Conservation (phyloP, 2,329 filamentous ascomycete species). For the Coniella lustricola region DNA sequence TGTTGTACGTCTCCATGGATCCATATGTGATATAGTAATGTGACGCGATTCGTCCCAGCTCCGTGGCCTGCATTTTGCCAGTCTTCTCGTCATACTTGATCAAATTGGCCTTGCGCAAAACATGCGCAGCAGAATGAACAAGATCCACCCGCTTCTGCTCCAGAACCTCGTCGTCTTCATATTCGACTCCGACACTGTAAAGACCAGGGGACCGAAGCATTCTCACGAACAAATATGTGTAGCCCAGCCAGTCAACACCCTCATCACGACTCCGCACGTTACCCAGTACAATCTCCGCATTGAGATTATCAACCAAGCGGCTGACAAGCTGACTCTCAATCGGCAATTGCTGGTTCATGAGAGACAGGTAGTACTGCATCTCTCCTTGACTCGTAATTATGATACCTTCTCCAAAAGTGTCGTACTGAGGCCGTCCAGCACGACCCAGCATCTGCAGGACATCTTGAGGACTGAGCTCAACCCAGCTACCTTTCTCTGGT, state of each 20-base stretch:
- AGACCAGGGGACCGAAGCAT: constrained; percentile 94
- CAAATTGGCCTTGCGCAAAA: constrained; percentile 80
- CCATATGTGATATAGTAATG: constrained; percentile 97
- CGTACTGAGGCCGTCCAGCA: constrained; percentile 91
- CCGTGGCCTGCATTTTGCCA: constrained; percentile 81
- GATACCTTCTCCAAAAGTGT: constrained; percentile 96
- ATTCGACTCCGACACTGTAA: constrained; percentile 93
- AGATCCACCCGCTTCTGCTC: constrained; percentile 98
- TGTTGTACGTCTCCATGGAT: constrained; percentile 93
- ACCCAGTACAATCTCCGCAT: constrained; percentile 90
- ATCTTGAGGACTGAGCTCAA: constrained; percentile 94
- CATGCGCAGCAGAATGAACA: constrained; percentile 83
- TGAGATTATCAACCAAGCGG: constrained; percentile 89
- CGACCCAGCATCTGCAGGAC: constrained; percentile 98
- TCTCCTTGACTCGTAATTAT: constrained; percentile 95
- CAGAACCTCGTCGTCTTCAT: constrained; percentile 82
- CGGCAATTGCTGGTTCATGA: constrained; percentile 93
- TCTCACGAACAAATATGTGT: constrained; percentile 94
- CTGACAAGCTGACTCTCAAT: constrained; percentile 96
- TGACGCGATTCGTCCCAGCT: constrained; percentile 90
- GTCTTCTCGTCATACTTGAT: constrained; percentile 94
- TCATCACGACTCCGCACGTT: constrained; percentile 89
- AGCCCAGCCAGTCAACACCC: constrained; percentile 97
- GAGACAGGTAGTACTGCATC: constrained; percentile 93
- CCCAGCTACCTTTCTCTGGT: constrained; percentile 97